A percentile compares a stretch with the other conserved stretches of the same genome.
Conservation (phyloP, 768 basidiomycete species). For the Xerocomus potaroensis region DNA sequence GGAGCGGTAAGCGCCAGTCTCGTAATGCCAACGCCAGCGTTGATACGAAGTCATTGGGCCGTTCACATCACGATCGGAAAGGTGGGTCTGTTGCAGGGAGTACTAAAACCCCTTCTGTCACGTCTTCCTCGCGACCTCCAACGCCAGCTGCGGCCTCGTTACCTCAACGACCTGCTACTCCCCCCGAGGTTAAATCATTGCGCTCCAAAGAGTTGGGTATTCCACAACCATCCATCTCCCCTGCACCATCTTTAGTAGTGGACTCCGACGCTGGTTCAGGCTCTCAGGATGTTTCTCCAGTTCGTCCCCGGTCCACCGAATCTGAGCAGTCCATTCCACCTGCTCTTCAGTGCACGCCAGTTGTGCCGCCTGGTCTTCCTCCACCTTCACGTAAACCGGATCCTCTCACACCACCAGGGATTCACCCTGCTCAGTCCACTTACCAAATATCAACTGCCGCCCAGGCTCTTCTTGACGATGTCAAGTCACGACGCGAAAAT, state of each 20-base stretch:
- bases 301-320: slow-evolving; percentile 39
- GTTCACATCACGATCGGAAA: slow-evolving; percentile 44
- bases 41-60: slow-evolving; percentile 35
- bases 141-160: slow-evolving; percentile 42
- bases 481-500: slow-evolving; percentile 69
- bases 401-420: slow-evolving; percentile 43
- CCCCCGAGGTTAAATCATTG: slow-evolving; percentile 38
- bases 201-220: slow-evolving; percentile 41
- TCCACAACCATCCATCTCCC: slow-evolving; percentile 35
- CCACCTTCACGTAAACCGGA: slow-evolving; percentile 45
- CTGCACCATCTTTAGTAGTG: slow-evolving; percentile 46
- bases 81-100: slow-evolving; percentile 27
- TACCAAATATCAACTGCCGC: slow-evolving; percentile 89
- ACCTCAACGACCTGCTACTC: slow-evolving; percentile 42
- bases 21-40: slow-evolving; percentile 35
- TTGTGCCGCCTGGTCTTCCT: slow-evolving; percentile 47
- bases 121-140: slow-evolving; percentile 53
- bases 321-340: slow-evolving; percentile 35
- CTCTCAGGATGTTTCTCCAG: slow-evolving; percentile 41
- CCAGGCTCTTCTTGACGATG: slow-evolving; percentile 78
- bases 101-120: slow-evolving; percentile 43
- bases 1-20: slow-evolving; percentile 45
- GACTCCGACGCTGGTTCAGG: slow-evolving; percentile 47
- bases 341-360: slow-evolving; percentile 48
- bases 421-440: slow-evolving; percentile 43